Conservation (phyloP, 2,329 filamentous ascomycete species). For the Penicillium expansum region DNA sequence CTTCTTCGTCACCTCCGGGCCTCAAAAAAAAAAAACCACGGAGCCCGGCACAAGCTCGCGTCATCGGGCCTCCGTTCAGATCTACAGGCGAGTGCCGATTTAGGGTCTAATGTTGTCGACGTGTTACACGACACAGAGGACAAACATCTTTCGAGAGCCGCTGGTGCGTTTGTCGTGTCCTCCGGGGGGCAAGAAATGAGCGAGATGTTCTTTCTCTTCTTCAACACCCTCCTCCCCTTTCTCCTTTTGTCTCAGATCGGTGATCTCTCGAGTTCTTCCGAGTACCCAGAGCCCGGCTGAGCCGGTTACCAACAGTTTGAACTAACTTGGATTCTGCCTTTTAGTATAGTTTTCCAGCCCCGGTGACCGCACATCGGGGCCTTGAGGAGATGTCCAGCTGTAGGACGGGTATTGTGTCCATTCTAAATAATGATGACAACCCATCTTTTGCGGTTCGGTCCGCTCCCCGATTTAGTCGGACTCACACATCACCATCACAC, state of each 20-base stretch:
- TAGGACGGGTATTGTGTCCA: constrained; percentile 41
- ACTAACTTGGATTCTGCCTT: constrained; percentile 15
- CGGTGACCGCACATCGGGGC: constrained; percentile 16
- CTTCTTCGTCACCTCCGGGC: background rate
- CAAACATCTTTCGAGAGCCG: constrained; percentile 35
- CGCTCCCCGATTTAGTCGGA: constrained; percentile 22
- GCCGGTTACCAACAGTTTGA: constrained; percentile 2
- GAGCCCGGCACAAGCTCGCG: constrained; percentile 13
- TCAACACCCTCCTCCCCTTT: constrained; percentile 4
- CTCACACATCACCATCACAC: constrained; percentile 22
- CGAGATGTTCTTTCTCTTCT: constrained; percentile 10
- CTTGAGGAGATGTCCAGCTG: constrained; percentile 32
- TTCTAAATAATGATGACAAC: constrained; percentile 49
- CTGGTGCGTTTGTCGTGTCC: constrained; percentile 28
- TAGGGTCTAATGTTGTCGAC: constrained; percentile 31
- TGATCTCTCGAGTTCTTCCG: constrained; percentile 7
- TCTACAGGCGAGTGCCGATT: constrained; percentile 25
- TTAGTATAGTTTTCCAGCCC: constrained; percentile 21
- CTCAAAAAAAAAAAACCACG: background rate
- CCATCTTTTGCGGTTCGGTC: constrained; percentile 47
- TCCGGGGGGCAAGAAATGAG: constrained; percentile 7
- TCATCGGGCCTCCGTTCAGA: constrained; percentile 20
- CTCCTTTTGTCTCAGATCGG: background rate
- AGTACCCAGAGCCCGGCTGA: constrained; percentile 4
- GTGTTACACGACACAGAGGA: constrained; percentile 33